Base-by-base conservation (phyloP, 1,284 basidiomycete genomes). In the Hemileia vastatrix region DNA sequence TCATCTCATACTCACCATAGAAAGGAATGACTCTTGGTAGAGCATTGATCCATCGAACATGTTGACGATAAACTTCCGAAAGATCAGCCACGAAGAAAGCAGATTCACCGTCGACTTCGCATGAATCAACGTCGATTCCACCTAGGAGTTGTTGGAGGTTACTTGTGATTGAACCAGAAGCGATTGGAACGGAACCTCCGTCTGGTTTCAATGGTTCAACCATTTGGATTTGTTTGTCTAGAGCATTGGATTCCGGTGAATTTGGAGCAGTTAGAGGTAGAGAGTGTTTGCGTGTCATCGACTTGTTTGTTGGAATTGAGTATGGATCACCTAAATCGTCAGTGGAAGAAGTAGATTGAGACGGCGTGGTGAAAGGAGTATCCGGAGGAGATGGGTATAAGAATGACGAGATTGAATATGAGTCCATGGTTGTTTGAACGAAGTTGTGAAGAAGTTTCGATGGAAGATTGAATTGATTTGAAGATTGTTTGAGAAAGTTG, bases 61-160 rank as follows among this genome's bases (percentile, higher is more conserved):
- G 87, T 74, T 95, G 91, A 64, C 81, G 80, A 76, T 89, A 94
- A 15, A 97, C 87, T 68, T 87, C 83, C 67, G 87, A 85, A 36
- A 98, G 83, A 77, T 98, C 92, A 27, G 88, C 92, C 6, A 96
- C 91, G 72, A 95, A 97, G 77, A 97, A 97, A 1, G 95, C 93
- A 67, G 86, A 86, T 77, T 97, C 95, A 9, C 89, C 85, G 71
- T 91, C 84, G 47, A 74, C 77, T 47, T 78, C 77, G 67, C 77
- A 78, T 23, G 67, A 70, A 61, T 78, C 75, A 11, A 78, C 67
- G 67, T 78, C 76, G 63, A 72, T 68, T 27, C 61, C 67, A 27
- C 51, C 48, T n/a, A 72, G 63, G n/a, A n/a, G n/a, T n/a, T n/a
- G n/a, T n/a, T n/a, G n/a, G n/a, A 75, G 66, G 63, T 74, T 71